Evolutionary conservation across 148 eudicot genomes (phyloP).

Genomic region (Rhododendron ovatum): DNA sequence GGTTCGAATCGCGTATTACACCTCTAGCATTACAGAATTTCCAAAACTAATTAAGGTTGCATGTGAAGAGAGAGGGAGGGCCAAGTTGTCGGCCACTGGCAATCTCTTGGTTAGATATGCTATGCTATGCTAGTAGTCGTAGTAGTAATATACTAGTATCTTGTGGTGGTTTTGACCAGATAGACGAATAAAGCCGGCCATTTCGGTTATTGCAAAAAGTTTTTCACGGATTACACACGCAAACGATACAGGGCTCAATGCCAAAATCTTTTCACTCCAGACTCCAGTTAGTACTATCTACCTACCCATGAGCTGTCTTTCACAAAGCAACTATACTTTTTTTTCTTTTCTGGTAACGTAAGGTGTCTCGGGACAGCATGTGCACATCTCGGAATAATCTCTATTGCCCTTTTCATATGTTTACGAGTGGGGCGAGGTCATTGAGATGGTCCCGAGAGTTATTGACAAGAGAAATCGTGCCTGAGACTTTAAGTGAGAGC

Average conservation of each 20-base stretch:
- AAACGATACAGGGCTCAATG: neutral
- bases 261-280: neutral
- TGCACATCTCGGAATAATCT: too few species aligned
- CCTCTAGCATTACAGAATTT: too few species aligned
- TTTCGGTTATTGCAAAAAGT: neutral
- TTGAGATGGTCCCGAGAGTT: too few species aligned
- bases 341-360: too few species aligned
- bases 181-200: neutral
- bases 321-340: neutral
- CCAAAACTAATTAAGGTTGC: neutral
- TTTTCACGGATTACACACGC: neutral
- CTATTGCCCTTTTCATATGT: too few species aligned
- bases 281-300: neutral
- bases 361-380: neutral
- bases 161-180: neutral
- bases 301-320: constrained; percentile 3
- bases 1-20: too few species aligned
- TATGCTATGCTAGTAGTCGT: neutral
- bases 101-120: neutral
- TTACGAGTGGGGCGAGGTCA: too few species aligned
- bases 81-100: neutral
- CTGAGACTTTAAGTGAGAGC: neutral
- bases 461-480: too few species aligned
- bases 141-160: neutral
- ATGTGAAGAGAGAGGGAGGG: neutral